Evolutionary conservation across 768 basidiomycete genomes (phyloP).

Genomic region (Candolleomyces efflorescens): DNA sequence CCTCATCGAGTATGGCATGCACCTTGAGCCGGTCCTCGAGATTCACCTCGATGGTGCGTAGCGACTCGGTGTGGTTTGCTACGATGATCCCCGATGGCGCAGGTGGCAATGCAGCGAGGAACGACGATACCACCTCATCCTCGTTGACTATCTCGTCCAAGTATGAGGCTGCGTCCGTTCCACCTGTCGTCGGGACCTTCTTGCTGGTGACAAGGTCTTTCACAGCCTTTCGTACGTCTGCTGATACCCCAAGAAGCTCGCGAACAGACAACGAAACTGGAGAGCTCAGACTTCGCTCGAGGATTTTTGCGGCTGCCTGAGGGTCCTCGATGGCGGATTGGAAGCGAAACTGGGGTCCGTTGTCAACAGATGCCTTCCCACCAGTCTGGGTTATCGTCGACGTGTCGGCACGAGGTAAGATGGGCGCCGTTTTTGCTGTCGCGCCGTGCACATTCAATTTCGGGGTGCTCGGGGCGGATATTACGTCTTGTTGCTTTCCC

Average conservation of each 20-base stretch:
- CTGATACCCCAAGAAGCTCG: conserved; percentile 13
- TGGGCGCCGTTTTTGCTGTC: too few relatives aligned
- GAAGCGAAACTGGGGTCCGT: conserved; percentile 10
- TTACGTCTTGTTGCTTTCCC: too few relatives aligned
- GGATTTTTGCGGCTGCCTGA: background rate
- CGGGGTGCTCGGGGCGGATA: too few relatives aligned
- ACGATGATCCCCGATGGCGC: background rate
- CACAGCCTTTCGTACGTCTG: conserved; percentile 12
- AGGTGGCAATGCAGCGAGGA: background rate
- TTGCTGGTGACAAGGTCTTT: conserved; percentile 12
- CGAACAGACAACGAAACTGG: conserved; percentile 12
- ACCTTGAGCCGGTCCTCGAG: conserved; percentile 7
- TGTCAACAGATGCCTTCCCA: too few relatives aligned
- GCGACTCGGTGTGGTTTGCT: conserved; percentile 11
- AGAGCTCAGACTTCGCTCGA: conserved; percentile 8
- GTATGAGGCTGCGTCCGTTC: background rate
- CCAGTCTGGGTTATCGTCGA: too few relatives aligned
- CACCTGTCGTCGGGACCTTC: background rate
- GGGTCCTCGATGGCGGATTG: conserved; percentile 12
- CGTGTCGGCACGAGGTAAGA: too few relatives aligned
- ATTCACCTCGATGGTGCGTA: conserved; percentile 10
- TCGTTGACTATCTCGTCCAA: background rate
- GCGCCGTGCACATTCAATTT: too few relatives aligned
- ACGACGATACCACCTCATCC: background rate
- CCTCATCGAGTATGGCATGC: conserved; percentile 14